These are phyloP conservation scores for Trametes meyenii DNA, from an alignment of 768 basidiomycete species.

Conservation along the genomic window DNA sequence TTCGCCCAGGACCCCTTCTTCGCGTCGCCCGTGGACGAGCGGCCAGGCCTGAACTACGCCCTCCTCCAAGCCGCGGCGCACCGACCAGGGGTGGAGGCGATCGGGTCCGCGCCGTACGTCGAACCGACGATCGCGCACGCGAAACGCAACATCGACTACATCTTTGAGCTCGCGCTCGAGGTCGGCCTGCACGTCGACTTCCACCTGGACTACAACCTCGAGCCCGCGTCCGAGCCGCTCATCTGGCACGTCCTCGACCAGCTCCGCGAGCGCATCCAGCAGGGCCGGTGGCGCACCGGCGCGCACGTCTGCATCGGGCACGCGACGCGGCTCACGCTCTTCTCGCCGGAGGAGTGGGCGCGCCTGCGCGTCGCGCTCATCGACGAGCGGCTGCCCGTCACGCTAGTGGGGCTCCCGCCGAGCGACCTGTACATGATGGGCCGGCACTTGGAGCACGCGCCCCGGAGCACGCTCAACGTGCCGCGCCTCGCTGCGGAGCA, in stretches of 20 bases:
- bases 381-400: slow-evolving; percentile 49
- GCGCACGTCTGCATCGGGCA: slow-evolving; percentile 58
- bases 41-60: slow-evolving; percentile 47
- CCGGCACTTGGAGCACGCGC: slow-evolving; percentile 43
- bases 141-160: slow-evolving; percentile 53
- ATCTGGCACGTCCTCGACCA: slow-evolving; percentile 56
- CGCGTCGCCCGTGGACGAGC: slow-evolving; percentile 33
- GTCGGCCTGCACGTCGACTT: slow-evolving; percentile 55
- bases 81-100: slow-evolving; percentile 46
- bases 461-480: slow-evolving; percentile 58
- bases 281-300: slow-evolving; percentile 25
- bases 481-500: slow-evolving; percentile 48
- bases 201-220: slow-evolving; percentile 70
- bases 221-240: slow-evolving; percentile 51
- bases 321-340: slow-evolving; percentile 59
- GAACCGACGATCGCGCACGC: slow-evolving; percentile 52
- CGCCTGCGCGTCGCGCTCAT: slow-evolving; percentile 34
- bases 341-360: slow-evolving; percentile 49
- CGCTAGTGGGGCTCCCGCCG: slow-evolving; percentile 60
- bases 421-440: slow-evolving; percentile 75
- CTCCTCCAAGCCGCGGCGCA: slow-evolving; percentile 48
- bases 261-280: slow-evolving; percentile 36
- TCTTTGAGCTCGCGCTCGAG: slow-evolving; percentile 50
- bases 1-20: slow-evolving; percentile 68
- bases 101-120: slow-evolving; percentile 70